phyloP scores from a whole-genome alignment of 2,329 filamentous ascomycete genomes.

The Didymella exigua region DNA sequence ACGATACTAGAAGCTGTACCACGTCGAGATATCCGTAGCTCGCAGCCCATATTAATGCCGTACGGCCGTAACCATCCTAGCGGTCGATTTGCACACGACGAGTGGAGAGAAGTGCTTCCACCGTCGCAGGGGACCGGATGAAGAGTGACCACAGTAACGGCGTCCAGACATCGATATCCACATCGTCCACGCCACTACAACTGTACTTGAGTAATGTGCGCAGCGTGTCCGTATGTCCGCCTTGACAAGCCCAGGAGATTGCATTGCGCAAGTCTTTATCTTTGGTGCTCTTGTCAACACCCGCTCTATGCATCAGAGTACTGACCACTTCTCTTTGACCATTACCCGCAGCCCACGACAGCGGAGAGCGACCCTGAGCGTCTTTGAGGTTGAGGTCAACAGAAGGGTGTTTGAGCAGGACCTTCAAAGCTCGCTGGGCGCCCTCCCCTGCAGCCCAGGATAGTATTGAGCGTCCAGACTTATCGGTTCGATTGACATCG shows the following conservation, averaged over 20 bases:
- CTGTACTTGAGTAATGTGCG: neutral
- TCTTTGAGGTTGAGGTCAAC: neutral
- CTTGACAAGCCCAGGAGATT: neutral
- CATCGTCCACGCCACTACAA: neutral
- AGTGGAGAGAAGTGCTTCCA: neutral
- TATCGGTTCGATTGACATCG: neutral
- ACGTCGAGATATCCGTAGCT: neutral
- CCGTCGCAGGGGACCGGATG: neutral
- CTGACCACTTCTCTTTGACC: neutral
- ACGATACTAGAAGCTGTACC: neutral
- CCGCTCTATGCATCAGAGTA: neutral
- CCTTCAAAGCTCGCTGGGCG: neutral
- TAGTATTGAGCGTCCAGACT: neutral
- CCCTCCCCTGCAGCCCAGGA: neutral
- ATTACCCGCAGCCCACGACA: neutral
- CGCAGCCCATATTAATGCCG: neutral
- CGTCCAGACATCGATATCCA: neutral
- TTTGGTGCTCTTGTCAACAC: neutral
- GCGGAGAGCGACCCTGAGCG: neutral
- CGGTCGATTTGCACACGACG: neutral
- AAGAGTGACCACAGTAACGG: neutral
- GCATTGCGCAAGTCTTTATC: neutral
- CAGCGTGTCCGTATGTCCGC: neutral
- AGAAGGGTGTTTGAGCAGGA: neutral
- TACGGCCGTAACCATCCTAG: neutral